Conservation (phyloP, 306 rosid genomes). For the Trifolium fragiferum region DNA sequence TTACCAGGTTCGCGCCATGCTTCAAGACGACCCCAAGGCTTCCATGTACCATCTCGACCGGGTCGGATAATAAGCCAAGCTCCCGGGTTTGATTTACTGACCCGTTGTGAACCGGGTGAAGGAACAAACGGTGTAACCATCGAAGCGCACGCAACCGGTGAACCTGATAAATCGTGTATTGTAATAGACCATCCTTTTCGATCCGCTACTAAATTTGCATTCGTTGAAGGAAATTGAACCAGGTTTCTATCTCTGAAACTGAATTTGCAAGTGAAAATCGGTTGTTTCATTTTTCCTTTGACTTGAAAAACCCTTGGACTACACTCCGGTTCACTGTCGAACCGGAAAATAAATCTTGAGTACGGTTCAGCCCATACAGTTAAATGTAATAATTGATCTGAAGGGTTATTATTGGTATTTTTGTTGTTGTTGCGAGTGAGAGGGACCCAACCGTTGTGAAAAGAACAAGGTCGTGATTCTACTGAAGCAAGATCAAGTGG, state of each 20-base stretch:
- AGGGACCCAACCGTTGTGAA: slow-evolving; percentile 70
- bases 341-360: slow-evolving; percentile 76
- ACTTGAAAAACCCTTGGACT: slow-evolving; percentile 87
- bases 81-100: slow-evolving; percentile 54
- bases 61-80: slow-evolving; percentile 57
- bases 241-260: slow-evolving; percentile 52
- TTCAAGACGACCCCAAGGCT: slow-evolving; percentile 60
- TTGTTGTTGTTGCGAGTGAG: slow-evolving; percentile 37
- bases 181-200: slow-evolving; percentile 61
- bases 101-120: slow-evolving; percentile 57
- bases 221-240: slow-evolving; percentile 20
- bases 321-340: slow-evolving; percentile 85
- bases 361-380: slow-evolving; percentile 65
- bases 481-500: slow-evolving; percentile 54
- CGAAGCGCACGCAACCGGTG: slow-evolving; percentile 51
- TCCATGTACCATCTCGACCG: slow-evolving; percentile 57
- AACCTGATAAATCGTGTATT: slow-evolving; percentile 54
- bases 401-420: neutral
- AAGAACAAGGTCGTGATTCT: slow-evolving; percentile 50
- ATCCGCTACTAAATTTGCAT: slow-evolving; percentile 26
- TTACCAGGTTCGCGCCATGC: slow-evolving; percentile 51
- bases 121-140: slow-evolving; percentile 54
- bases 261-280: slow-evolving; percentile 60
- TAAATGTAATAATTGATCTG: slow-evolving; percentile 51
- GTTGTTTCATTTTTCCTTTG: slow-evolving; percentile 59